Evolutionary conservation across 192 early-diverging fungal species (phyloP).

Genomic region (Gamsiella multidivaricata): DNA sequence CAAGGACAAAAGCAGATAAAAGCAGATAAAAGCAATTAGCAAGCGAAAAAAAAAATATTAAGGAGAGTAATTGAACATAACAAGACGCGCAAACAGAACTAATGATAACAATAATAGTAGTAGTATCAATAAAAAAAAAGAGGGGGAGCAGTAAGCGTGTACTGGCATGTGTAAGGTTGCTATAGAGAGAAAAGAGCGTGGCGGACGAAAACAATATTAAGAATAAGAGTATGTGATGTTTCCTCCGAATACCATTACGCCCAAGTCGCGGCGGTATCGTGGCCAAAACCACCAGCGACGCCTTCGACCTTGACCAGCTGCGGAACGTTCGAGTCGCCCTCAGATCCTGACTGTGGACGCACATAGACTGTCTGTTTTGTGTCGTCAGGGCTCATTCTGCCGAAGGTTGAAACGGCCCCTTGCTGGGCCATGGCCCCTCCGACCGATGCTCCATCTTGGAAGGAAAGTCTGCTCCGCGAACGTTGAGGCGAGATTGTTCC

Average conservation of each 20-base stretch:
- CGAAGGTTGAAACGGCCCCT: conserved; percentile 14
- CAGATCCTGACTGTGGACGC: conserved; percentile 8
- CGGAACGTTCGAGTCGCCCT: conserved; percentile 21
- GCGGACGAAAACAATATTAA: neutral
- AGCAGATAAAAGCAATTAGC: neutral
- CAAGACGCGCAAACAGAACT: neutral
- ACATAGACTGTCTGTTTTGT: conserved; percentile 21
- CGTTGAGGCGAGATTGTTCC: conserved; percentile 27
- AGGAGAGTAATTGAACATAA: neutral
- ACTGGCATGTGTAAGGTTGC: too few species aligned
- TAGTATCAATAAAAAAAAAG: neutral
- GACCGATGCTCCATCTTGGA: conserved; percentile 11
- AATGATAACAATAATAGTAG: neutral
- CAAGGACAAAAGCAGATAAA: neutral
- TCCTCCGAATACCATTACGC: neutral
- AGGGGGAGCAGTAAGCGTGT: neutral
- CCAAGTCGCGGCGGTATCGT: conserved; percentile 25
- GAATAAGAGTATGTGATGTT: neutral
- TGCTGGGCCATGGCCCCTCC: conserved; percentile 25
- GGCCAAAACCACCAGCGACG: conserved; percentile 17
- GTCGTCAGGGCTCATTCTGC: conserved; percentile 26
- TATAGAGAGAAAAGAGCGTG: conserved; percentile 7
- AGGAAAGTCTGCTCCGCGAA: conserved; percentile 30
- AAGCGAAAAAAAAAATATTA: neutral
- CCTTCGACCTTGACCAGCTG: conserved; percentile 39